Conservation (phyloP, 306 rosid species). For the Nissolia schottii region DNA sequence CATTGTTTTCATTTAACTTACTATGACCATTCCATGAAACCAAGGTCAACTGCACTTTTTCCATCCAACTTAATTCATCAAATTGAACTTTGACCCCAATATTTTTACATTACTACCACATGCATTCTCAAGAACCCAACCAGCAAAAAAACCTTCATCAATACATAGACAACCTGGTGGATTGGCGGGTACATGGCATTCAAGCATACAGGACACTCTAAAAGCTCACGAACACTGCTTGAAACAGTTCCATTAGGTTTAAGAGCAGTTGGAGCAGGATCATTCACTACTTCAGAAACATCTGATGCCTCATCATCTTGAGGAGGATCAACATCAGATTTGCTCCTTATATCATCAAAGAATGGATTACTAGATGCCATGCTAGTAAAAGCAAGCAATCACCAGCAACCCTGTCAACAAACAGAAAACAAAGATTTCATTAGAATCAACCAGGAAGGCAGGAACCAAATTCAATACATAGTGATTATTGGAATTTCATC, state of each 20-base stretch:
- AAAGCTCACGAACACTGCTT: slow-evolving; percentile 84
- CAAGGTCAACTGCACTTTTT: background rate
- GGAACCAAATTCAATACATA: background rate
- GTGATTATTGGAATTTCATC: background rate
- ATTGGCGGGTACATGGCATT: slow-evolving; percentile 97
- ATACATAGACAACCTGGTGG: slow-evolving; percentile 62
- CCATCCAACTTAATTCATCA: background rate
- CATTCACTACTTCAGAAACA: slow-evolving; percentile 55
- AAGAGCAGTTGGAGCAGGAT: slow-evolving; percentile 38
- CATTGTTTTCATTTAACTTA: background rate
- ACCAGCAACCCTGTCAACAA: slow-evolving; percentile 16
- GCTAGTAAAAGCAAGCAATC: slow-evolving; percentile 13
- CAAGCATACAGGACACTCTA: slow-evolving; percentile 95
- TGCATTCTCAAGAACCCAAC: slow-evolving; percentile 1
- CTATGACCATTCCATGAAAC: background rate
- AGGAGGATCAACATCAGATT: slow-evolving; percentile 84
- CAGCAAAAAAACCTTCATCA: background rate
- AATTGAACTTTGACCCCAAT: background rate
- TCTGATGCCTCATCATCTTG: slow-evolving; percentile 58
- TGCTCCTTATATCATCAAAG: slow-evolving; percentile 64
- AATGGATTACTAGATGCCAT: slow-evolving; percentile 70
- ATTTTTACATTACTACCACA: background rate
- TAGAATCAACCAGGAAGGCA: background rate
- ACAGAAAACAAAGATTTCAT: background rate
- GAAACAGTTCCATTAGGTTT: slow-evolving; percentile 66